Evolutionary conservation across 2,329 filamentous ascomycete species (phyloP), one percentile per base, ranked within the genome.

Genomic region (Didymella glomerata): DNA sequence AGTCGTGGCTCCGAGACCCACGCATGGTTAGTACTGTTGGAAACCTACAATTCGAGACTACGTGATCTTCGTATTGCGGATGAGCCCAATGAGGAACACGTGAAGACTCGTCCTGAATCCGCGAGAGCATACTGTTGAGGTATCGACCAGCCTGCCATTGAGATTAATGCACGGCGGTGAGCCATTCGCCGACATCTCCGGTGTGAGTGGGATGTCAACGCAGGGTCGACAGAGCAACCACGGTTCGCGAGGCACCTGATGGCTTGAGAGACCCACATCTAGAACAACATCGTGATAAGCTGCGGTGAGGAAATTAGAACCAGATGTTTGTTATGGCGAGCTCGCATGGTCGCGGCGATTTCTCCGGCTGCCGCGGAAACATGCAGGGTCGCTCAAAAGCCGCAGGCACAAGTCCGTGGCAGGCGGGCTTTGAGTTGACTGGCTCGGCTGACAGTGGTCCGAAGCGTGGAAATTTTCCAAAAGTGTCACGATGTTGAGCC

Each of bases 371-470:
- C 46, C 56, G 52, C 51, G 44, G 47, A 51, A 52, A 41, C 48
- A 32, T 55, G 57, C 57, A 60, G 41, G 44, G 44, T 54, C 34
- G 32, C 41, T 48, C 59, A 62, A 60, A 64, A 36, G 62, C 62
- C 59, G 62, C 53, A 61, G 22, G n/a, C 32, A 54, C 11, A 7
- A 32, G 9, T 25, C 36, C 44, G 51, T 48, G 34, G 34, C 40
- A 51, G 55, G 55, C 61, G 57, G 55, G 49, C 57, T 60, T 51
- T 61, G 62, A 27, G 9, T 20, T 46, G 22, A 59, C 32, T 68
- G 65, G 65, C 57, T 48, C 63, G 68, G 66, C 48, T 58, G 61
- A 62, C 64, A 46, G 66, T 68, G 14, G 57, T 55, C 65, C 68
- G 68, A 46, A n/a, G 27, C 48, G 27, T 58, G 47, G 46, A 58